Conservation (phyloP, 768 basidiomycete species). For the Hydnum rufescens region DNA sequence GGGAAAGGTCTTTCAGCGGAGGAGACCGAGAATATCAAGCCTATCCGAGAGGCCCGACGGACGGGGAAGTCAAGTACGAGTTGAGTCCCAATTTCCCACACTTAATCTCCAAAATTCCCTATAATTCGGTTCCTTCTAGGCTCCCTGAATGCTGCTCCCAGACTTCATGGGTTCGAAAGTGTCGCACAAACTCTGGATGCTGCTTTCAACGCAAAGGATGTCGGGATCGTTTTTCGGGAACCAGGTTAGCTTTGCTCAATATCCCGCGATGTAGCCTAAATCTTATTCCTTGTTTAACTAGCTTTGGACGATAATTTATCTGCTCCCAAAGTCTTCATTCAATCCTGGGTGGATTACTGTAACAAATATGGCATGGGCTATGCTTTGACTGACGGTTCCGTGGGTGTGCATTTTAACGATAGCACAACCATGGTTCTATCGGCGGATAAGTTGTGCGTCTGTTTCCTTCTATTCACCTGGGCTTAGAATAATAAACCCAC, state of each 20-base stretch:
- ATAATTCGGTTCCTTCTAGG: background rate
- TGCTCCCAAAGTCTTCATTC: constrained; percentile 73
- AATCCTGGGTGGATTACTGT: constrained; percentile 98
- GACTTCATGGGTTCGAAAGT: constrained; percentile 44
- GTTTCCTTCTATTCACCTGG: background rate
- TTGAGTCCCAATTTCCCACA: background rate
- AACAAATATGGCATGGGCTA: constrained; percentile 99
- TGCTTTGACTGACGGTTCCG: constrained; percentile 82
- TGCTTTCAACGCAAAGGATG: constrained; percentile 51
- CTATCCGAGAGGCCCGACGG: background rate
- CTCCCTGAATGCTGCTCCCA: constrained; percentile 12
- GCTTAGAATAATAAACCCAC: background rate
- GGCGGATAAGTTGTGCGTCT: constrained; percentile 72
- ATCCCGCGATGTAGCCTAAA: background rate
- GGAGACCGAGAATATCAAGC: background rate
- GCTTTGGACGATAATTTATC: constrained; percentile 25
- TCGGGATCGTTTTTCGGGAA: constrained; percentile 46
- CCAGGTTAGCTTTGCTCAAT: constrained; percentile 22
- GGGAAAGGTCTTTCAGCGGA: background rate
- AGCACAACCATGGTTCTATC: constrained; percentile 71
- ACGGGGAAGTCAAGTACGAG: background rate
- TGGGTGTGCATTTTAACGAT: constrained; percentile 95
- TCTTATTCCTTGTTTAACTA: background rate
- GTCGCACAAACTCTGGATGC: constrained; percentile 30
- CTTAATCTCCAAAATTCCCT: background rate